Percentiles rank a stretch among this genome's conserved stretches.
These are phyloP conservation scores for Fusarium hainanense DNA, from an alignment of 2,329 filamentous ascomycete genomes.

Conservation along the genomic window DNA sequence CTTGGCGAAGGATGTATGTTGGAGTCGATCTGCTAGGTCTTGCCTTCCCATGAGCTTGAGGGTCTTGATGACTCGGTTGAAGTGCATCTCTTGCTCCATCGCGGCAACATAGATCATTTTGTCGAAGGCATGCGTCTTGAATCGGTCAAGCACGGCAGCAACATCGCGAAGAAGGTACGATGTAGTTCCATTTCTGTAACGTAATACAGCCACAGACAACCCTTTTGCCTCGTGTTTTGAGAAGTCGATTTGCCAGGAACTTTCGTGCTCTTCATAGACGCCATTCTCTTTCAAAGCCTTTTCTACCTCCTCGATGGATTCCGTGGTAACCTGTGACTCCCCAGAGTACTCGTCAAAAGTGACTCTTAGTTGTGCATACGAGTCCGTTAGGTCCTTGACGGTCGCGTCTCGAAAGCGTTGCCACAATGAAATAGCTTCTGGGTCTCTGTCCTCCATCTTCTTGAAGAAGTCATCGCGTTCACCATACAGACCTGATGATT, in stretches of 20 bases:
- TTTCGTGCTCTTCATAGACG: slow-evolving; percentile 72
- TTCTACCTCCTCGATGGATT: slow-evolving; percentile 70
- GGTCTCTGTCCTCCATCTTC: slow-evolving; percentile 67
- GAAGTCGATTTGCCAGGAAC: slow-evolving; percentile 75
- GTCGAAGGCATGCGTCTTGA: slow-evolving; percentile 72
- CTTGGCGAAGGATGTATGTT: slow-evolving; percentile 63
- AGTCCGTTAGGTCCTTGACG: slow-evolving; percentile 64
- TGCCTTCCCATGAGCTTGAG: slow-evolving; percentile 52
- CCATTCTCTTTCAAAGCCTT: slow-evolving; percentile 67
- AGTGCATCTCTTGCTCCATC: slow-evolving; percentile 76
- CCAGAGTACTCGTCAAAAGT: slow-evolving; percentile 71
- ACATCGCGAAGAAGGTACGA: slow-evolving; percentile 76
- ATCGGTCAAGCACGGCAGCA: slow-evolving; percentile 72
- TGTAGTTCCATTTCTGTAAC: slow-evolving; percentile 62
- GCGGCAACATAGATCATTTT: slow-evolving; percentile 85
- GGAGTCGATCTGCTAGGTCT: slow-evolving; percentile 49
- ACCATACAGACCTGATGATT: slow-evolving; percentile 54
- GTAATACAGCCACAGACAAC: slow-evolving; percentile 73
- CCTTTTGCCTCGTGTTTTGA: slow-evolving; percentile 78
- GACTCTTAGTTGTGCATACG: slow-evolving; percentile 66
- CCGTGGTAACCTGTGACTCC: slow-evolving; percentile 66
- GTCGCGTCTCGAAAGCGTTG: slow-evolving; percentile 64
- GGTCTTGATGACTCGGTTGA: slow-evolving; percentile 76
- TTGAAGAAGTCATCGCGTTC: slow-evolving; percentile 68
- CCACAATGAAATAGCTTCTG: slow-evolving; percentile 64